Percentiles rank a stretch among this genome's conserved stretches.
phyloP scores from a whole-genome alignment of 805 yeast genomes.

The Metschnikowia reukaufii region DNA sequence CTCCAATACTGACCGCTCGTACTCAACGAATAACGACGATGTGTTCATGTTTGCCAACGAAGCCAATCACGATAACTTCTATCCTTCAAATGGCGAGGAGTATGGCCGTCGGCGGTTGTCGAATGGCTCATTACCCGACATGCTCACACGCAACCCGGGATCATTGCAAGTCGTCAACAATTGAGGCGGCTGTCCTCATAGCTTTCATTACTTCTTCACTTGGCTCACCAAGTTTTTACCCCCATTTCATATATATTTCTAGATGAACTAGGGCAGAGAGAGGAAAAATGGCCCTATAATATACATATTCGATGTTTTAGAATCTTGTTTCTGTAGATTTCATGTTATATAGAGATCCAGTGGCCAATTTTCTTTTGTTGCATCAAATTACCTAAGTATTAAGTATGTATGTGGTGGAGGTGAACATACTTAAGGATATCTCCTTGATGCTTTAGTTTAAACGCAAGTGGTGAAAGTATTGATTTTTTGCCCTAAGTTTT shows the following conservation, averaged over 20 bases:
- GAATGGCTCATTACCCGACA: slow-evolving; percentile 55
- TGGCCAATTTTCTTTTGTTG: too few relatives aligned
- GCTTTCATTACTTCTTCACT: too few relatives aligned
- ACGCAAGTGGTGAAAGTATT: too few relatives aligned
- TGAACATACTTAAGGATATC: too few relatives aligned
- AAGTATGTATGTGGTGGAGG: too few relatives aligned
- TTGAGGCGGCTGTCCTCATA: neutral
- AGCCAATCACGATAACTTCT: slow-evolving; percentile 2
- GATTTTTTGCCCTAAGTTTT: too few relatives aligned
- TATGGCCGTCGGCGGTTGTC: slow-evolving; percentile 51
- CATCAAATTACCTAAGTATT: too few relatives aligned
- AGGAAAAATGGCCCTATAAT: too few relatives aligned
- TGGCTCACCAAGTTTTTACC: neutral
- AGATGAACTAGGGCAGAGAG: too few relatives aligned
- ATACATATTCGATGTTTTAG: neutral
- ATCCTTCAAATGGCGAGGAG: slow-evolving; percentile 22
- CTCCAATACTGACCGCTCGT: slow-evolving; percentile 19
- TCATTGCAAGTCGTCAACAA: slow-evolving; percentile 52
- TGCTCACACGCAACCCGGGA: slow-evolving; percentile 45
- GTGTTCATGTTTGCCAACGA: slow-evolving; percentile 7
- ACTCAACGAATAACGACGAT: slow-evolving; percentile 19
- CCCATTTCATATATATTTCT: too few relatives aligned
- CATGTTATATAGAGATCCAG: too few relatives aligned
- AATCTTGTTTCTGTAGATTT: neutral
- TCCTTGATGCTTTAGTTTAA: too few relatives aligned